Evolutionary conservation across 164 flowering plant genomes (phyloP), one percentile per base, ranked within the genome.

Genomic region (Buxus sempervirens): DNA sequence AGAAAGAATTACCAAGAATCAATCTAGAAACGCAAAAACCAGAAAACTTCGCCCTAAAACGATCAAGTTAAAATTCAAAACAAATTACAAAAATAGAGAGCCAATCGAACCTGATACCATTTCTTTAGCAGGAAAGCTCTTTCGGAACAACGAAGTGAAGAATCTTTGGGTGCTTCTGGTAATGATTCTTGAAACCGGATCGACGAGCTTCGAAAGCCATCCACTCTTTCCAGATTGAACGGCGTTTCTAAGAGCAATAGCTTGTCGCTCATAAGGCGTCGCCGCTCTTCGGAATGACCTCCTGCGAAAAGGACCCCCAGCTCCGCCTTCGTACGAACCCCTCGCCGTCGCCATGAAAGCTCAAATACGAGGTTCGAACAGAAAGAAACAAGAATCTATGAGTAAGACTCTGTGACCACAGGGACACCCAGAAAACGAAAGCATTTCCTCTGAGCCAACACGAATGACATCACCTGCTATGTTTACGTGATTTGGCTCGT

Each of bases 241-340:
- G 54, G 80, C 73, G 71, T 75, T 78, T 25, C 86, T 59, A n/a
- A 79, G 51, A 16, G n/a, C n/a, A n/a, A n/a, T n/a, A n/a, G n/a
- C n/a, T 0, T 94, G 97, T 0, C 97, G 86, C 64, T 87, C 92
- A 67, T 92, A 92, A 12, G 97, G 97, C 58, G 93, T 89, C 49
- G 83, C 8, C 75, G 68, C 19, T 61, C 76, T 71, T 27, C 88
- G 70, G 21, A 70, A 70, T 1, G 87, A 79, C 54, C 66, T 76
- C 73, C 76, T 83, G 32, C 81, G 79, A 22, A 83, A 76, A 83
- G 87, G 88, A 8, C 95, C 95, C 0, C 86, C 89, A 2, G 76
- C 85, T 41, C 84, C 88, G 45, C 74, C 82, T 48, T 68, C 83
- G 64, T 78, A 79, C 1, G 75, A 38, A 1, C 78, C 87, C 49